phyloP scores from a whole-genome alignment of 257 asterid genomes.

The Primulina tabacum region DNA sequence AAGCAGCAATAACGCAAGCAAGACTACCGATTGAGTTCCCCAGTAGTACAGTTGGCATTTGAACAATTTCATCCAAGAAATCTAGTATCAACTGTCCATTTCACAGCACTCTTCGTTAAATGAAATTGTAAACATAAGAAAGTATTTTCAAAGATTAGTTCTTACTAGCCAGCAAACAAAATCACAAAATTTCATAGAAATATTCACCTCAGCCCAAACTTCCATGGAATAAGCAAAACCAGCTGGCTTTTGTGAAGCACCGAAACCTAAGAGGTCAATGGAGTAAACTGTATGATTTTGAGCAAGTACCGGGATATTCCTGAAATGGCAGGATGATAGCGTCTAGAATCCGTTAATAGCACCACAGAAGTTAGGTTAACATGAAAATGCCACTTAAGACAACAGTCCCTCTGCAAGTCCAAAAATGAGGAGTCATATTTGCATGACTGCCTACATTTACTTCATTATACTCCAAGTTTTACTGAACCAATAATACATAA shows the following conservation, averaged over 20 bases:
- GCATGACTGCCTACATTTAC: neutral
- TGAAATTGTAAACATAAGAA: conserved; percentile 6
- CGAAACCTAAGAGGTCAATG: conserved; percentile 91
- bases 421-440: neutral
- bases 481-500: neutral
- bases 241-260: conserved; percentile 90
- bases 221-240: conserved; percentile 81
- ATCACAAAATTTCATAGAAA: conserved; percentile 5
- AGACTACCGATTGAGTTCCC: conserved; percentile 98
- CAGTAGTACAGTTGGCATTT: conserved; percentile 66
- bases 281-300: conserved; percentile 64
- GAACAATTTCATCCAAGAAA: conserved; percentile 63
- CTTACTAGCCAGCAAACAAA: conserved; percentile 2
- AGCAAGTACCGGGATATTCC: conserved; percentile 71
- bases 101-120: conserved; percentile 19
- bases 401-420: neutral
- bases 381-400: neutral
- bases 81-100: conserved; percentile 66
- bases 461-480: neutral
- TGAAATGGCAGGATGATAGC: conserved; percentile 25
- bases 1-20: conserved; percentile 90
- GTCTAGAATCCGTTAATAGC: conserved; percentile 8
- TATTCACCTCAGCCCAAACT: conserved; percentile 70
- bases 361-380: neutral
- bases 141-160: neutral